phyloP scores from a whole-genome alignment of 805 yeast species.

The Saccharomycopsis sp. region DNA sequence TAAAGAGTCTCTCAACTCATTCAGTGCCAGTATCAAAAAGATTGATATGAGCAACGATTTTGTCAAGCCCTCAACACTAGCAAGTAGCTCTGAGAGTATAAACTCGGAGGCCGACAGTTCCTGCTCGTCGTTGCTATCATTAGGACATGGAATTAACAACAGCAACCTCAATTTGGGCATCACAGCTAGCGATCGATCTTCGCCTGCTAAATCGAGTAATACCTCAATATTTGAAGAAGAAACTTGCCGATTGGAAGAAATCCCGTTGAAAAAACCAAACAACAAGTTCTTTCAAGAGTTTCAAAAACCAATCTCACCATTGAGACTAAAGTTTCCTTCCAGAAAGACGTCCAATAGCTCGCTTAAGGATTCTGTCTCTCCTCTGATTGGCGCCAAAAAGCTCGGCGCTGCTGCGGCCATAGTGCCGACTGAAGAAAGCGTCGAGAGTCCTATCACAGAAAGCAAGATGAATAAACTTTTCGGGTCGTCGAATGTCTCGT shows the following conservation, averaged over 20 bases:
- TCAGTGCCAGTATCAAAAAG: not conserved
- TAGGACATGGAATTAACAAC: not conserved
- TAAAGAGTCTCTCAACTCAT: not conserved
- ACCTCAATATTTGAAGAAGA: constrained; percentile 2
- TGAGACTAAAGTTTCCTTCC: constrained; percentile 4
- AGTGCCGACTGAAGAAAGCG: not conserved
- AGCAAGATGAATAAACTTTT: constrained; percentile 18
- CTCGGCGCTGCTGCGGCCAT: not conserved
- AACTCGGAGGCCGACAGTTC: constrained; percentile 1
- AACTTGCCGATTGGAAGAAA: not conserved
- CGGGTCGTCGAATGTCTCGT: constrained; percentile 14
- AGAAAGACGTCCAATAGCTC: constrained; percentile 1
- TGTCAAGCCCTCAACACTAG: not conserved
- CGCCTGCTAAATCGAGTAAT: not conserved
- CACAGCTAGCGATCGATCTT: not conserved
- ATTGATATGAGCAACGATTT: not conserved
- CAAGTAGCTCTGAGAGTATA: not conserved
- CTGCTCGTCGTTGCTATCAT: not conserved
- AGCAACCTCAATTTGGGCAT: not conserved
- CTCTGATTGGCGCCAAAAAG: not conserved
- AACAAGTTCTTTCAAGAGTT: constrained; percentile 7
- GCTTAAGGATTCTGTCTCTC: not conserved
- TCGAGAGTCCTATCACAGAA: constrained; percentile 18
- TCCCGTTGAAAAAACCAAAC: constrained; percentile 2
- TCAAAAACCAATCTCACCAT: constrained; percentile 14